phyloP scores from a whole-genome alignment of 768 basidiomycete genomes.

The Vishniacozyma victoriae region DNA sequence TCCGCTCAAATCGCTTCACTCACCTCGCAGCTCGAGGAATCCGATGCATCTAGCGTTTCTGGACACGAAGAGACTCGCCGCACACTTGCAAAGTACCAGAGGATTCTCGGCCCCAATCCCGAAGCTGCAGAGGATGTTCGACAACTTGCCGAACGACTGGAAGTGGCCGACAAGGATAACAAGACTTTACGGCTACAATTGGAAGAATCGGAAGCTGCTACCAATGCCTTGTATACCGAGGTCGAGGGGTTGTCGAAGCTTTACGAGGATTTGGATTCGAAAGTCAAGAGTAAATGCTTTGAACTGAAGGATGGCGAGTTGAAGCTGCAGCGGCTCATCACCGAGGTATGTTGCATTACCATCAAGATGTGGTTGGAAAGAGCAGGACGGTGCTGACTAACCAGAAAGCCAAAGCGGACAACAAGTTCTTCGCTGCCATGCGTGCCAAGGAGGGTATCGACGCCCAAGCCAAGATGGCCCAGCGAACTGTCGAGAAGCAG shows the following conservation, averaged over 20 bases:
- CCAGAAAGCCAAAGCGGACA: conserved; percentile 92
- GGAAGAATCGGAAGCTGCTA: conserved; percentile 61
- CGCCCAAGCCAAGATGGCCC: conserved; percentile 62
- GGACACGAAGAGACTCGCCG: conserved; percentile 16
- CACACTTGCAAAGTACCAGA: conserved; percentile 53
- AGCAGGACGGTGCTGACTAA: neutral
- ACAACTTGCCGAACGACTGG: conserved; percentile 56
- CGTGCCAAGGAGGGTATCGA: conserved; percentile 80
- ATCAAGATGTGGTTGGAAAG: neutral
- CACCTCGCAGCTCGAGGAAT: conserved; percentile 9
- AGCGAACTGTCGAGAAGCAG: conserved; percentile 58
- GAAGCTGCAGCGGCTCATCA: conserved; percentile 57
- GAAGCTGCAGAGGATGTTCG: conserved; percentile 55
- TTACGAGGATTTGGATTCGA: conserved; percentile 77
- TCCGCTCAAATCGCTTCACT: conserved; percentile 22
- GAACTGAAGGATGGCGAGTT: conserved; percentile 72
- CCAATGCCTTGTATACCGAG: conserved; percentile 72
- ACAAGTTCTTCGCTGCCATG: conserved; percentile 87
- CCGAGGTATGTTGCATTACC: conserved; percentile 58
- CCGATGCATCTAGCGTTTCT: neutral
- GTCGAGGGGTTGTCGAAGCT: conserved; percentile 76
- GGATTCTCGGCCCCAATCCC: conserved; percentile 56
- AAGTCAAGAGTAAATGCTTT: conserved; percentile 76
- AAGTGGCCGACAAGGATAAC: conserved; percentile 65
- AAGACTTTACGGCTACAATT: conserved; percentile 58